phyloP scores from a whole-genome alignment of 139 green algal species.

The Chlamydomonas schloesseri region DNA sequence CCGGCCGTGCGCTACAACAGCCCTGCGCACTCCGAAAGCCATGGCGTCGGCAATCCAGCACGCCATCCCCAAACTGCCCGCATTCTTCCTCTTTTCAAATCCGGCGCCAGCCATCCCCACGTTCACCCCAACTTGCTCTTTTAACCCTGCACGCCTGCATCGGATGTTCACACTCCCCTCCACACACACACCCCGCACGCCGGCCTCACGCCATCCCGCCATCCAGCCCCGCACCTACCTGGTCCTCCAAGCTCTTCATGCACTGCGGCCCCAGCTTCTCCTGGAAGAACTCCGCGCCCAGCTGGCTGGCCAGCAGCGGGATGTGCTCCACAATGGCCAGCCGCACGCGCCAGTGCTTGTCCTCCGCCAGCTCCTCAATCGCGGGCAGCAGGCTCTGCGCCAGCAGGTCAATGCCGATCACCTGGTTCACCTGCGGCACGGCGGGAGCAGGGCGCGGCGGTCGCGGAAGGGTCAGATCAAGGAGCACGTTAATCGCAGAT shows the following conservation, averaged over 20 bases:
- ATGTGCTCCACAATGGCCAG: slow-evolving; percentile 99
- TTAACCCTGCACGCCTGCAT: too few species aligned
- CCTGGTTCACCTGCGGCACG: slow-evolving; percentile 71
- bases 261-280: slow-evolving; percentile 95
- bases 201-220: too few species aligned
- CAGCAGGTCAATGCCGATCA: slow-evolving; percentile 96
- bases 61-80: too few species aligned
- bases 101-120: too few species aligned
- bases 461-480: not conserved
- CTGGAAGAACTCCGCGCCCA: slow-evolving; percentile 86
- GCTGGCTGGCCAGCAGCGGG: slow-evolving; percentile 94
- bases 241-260: slow-evolving; percentile 95
- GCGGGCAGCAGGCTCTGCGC: slow-evolving; percentile 95
- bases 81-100: too few species aligned
- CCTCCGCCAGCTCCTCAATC: slow-evolving; percentile 96
- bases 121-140: too few species aligned
- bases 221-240: slow-evolving; percentile 70
- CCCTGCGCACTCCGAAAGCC: too few species aligned
- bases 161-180: too few species aligned
- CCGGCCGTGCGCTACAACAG: too few species aligned
- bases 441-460: not conserved
- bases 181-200: too few species aligned
- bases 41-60: too few species aligned
- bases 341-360: slow-evolving; percentile 98
- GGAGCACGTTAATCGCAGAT: too few species aligned